Percentiles rank a stretch among this genome's conserved stretches.
Evolutionary conservation across 805 yeast species (phyloP).

Genomic region (Debaryomyces tyrocola): DNA sequence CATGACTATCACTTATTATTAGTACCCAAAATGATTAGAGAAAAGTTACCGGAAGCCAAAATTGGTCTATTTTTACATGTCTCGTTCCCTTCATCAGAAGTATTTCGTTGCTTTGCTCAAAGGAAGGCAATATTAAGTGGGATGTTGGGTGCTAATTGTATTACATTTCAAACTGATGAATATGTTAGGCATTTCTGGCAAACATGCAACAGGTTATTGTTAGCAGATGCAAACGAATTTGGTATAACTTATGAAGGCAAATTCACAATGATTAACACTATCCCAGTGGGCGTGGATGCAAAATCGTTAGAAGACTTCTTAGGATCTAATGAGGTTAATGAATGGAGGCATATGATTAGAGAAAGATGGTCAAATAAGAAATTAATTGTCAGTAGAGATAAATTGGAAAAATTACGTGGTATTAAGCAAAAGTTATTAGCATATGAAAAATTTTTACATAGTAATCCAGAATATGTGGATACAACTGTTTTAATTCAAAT

Average conservation of each 20-base stretch:
- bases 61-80: constrained; percentile 93
- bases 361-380: constrained; percentile 75
- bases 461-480: constrained; percentile 70
- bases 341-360: constrained; percentile 70
- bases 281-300: constrained; percentile 82
- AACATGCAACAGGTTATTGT: constrained; percentile 78
- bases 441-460: constrained; percentile 71
- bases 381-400: constrained; percentile 84
- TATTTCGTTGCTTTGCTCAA: constrained; percentile 90
- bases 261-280: constrained; percentile 53
- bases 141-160: constrained; percentile 81
- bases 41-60: constrained; percentile 72
- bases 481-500: constrained; percentile 80
- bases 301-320: constrained; percentile 49
- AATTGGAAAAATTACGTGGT: constrained; percentile 84
- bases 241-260: constrained; percentile 63
- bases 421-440: constrained; percentile 84
- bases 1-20: constrained; percentile 91
- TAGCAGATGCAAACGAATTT: constrained; percentile 73
- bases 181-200: constrained; percentile 92
- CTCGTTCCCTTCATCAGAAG: constrained; percentile 94
- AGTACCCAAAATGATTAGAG: constrained; percentile 81
- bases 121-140: constrained; percentile 76
- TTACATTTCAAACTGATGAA: constrained; percentile 89
- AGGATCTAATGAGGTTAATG: constrained; percentile 48